These are phyloP conservation scores for Candida montana DNA, from an alignment of 805 yeast species.

Conservation along the genomic window DNA sequence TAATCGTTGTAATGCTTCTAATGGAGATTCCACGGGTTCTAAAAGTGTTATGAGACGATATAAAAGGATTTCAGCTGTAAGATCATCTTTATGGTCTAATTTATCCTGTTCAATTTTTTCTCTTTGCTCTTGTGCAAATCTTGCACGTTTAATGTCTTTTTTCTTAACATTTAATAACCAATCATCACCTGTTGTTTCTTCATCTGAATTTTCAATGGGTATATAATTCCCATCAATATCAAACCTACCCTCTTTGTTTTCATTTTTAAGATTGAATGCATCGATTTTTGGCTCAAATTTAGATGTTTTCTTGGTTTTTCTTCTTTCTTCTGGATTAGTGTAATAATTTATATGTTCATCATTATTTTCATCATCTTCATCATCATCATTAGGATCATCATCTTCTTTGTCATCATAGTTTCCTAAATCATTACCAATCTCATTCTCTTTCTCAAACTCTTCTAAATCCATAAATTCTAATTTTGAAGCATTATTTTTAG, in stretches of 20 bases:
- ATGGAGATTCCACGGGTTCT: slow-evolving; percentile 55
- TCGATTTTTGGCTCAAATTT: slow-evolving; percentile 42
- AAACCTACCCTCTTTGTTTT: slow-evolving; percentile 52
- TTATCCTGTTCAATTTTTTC: slow-evolving; percentile 22
- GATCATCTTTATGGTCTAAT: slow-evolving; percentile 9
- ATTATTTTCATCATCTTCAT: slow-evolving; percentile 16
- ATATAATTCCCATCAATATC: slow-evolving; percentile 59
- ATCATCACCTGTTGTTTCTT: slow-evolving; percentile 27
- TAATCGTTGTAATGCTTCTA: slow-evolving; percentile 47
- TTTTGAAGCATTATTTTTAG: slow-evolving; percentile 8
- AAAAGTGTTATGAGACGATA: slow-evolving; percentile 35
- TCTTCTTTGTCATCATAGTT: slow-evolving; percentile 14
- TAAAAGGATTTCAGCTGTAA: slow-evolving; percentile 22
- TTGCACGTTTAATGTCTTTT: slow-evolving; percentile 33
- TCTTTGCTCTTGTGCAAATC: slow-evolving; percentile 27
- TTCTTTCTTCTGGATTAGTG: slow-evolving; percentile 16
- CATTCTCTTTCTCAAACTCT: slow-evolving; percentile 7
- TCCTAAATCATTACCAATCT: slow-evolving; percentile 4
- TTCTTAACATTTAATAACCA: slow-evolving; percentile 34
- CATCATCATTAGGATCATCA: neutral
- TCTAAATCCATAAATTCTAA: slow-evolving; percentile 31
- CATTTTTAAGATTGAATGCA: slow-evolving; percentile 55
- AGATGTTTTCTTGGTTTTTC: slow-evolving; percentile 10
- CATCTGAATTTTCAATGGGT: slow-evolving; percentile 30
- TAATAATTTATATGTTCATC: slow-evolving; percentile 14